phyloP scores from a whole-genome alignment of 208 protist species.

The Acanthamoeba lenticulata region DNA sequence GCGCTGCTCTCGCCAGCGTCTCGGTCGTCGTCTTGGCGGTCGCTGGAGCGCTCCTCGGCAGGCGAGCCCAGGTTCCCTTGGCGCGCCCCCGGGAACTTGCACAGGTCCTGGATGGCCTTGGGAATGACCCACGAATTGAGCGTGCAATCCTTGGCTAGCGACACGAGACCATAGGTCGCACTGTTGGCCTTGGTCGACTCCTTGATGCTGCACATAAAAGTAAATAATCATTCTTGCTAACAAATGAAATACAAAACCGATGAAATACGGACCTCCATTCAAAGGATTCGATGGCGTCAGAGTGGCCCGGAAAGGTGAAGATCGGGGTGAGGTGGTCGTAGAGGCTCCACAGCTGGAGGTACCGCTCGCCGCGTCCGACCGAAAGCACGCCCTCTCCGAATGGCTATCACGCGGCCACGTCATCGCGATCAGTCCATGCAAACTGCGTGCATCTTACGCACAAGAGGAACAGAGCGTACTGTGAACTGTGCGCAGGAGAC shows the following conservation, averaged over 20 bases:
- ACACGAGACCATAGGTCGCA: not conserved
- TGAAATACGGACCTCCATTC: not conserved
- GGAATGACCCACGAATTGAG: not conserved
- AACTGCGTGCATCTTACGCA: not conserved
- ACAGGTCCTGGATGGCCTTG: not conserved
- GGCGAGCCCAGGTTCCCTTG: not conserved
- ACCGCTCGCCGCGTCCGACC: not conserved
- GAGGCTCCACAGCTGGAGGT: not conserved
- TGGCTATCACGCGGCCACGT: not conserved
- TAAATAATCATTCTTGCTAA: not conserved
- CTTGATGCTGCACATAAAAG: not conserved
- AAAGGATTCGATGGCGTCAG: not conserved
- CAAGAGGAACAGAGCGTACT: not conserved
- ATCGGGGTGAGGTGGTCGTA: not conserved
- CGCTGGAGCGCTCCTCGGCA: not conserved
- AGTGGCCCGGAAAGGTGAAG: not conserved
- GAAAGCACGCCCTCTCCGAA: slow-evolving; percentile 1
- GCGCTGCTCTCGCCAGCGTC: not conserved
- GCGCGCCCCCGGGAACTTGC: not conserved
- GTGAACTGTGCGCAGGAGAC: not conserved
- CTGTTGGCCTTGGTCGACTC: not conserved
- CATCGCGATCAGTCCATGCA: not conserved
- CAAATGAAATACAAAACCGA: not conserved
- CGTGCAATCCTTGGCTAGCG: not conserved
- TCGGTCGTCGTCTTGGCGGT: not conserved